phyloP scores from a whole-genome alignment of 1,284 basidiomycete species.

The Meira miltonrushii region DNA sequence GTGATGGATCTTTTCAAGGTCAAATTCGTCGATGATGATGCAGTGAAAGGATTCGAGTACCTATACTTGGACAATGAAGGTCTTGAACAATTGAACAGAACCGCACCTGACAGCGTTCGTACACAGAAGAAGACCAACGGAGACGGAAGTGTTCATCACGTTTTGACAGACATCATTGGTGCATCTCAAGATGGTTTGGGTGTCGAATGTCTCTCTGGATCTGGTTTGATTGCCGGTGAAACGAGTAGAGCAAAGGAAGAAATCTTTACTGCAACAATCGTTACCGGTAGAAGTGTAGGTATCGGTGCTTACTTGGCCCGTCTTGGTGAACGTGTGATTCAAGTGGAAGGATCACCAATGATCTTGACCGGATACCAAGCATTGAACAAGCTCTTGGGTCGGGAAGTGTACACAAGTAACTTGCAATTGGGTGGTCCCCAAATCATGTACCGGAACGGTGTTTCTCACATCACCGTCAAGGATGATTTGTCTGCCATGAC shows the following conservation, averaged over 20 bases:
- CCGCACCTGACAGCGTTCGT: conserved; percentile 64
- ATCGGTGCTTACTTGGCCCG: conserved; percentile 99
- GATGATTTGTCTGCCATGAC: conserved; percentile 66
- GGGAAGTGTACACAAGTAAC: conserved; percentile 98
- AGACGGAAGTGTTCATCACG: conserved; percentile 78
- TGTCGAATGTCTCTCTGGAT: conserved; percentile 91
- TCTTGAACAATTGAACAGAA: conserved; percentile 59
- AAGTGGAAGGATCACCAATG: conserved; percentile 98
- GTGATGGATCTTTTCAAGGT: conserved; percentile 80
- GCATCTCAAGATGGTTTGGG: conserved; percentile 86
- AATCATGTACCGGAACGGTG: conserved; percentile 64
- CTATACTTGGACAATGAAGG: conserved; percentile 67
- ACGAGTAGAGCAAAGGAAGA: conserved; percentile 97
- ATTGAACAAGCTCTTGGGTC: conserved; percentile 97
- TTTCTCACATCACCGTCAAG: conserved; percentile 88
- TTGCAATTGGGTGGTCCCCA: conserved; percentile 92
- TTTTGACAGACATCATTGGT: conserved; percentile 95
- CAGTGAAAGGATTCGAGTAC: conserved; percentile 94
- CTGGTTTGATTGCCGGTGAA: conserved; percentile 96
- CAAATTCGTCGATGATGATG: conserved; percentile 78
- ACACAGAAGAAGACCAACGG: conserved; percentile 74
- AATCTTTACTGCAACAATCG: conserved; percentile 98
- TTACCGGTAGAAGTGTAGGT: conserved; percentile 96
- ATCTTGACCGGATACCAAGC: conserved; percentile 96
- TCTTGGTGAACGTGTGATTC: conserved; percentile 93